These are phyloP conservation scores for Cercospora citrullina DNA, from an alignment of 2,329 filamentous ascomycete genomes.

Conservation along the genomic window DNA sequence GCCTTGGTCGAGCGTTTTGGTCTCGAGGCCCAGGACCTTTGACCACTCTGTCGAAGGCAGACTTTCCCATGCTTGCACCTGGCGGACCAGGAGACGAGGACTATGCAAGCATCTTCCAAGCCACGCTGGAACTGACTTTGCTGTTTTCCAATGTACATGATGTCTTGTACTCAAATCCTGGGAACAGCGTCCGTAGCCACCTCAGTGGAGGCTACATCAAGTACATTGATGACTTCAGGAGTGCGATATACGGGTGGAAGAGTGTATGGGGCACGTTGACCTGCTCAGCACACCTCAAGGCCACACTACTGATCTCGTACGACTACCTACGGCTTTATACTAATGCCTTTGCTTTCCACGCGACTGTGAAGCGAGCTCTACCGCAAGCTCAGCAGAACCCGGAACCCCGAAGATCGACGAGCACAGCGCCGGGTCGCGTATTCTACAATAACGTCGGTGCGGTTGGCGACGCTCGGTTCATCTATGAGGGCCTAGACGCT, in stretches of 20 bases:
- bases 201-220: conserved; percentile 71
- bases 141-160: conserved; percentile 74
- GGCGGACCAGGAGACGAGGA: conserved; percentile 62
- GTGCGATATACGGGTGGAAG: conserved; percentile 69
- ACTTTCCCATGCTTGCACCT: conserved; percentile 67
- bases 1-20: conserved; percentile 73
- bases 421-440: conserved; percentile 34
- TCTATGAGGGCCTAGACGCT: conserved; percentile 53
- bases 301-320: conserved; percentile 67
- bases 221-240: conserved; percentile 72
- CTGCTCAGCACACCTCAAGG: conserved; percentile 66
- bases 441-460: conserved; percentile 54
- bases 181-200: conserved; percentile 68
- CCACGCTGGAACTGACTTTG: conserved; percentile 69
- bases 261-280: conserved; percentile 66
- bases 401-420: conserved; percentile 24
- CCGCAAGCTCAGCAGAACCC: conserved; percentile 36
- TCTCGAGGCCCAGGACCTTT: conserved; percentile 68
- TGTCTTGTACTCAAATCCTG: conserved; percentile 69
- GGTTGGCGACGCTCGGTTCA: conserved; percentile 52
- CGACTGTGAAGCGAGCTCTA: conserved; percentile 56
- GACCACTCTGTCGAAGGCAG: conserved; percentile 63
- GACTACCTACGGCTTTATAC: conserved; percentile 73
- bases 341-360: conserved; percentile 74
- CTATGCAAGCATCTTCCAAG: conserved; percentile 68